A percentile compares a stretch with the other conserved stretches of the same genome.
Evolutionary conservation across 495 filamentous ascomycete genomes (phyloP).

Genomic region (Tuber calosporum): DNA sequence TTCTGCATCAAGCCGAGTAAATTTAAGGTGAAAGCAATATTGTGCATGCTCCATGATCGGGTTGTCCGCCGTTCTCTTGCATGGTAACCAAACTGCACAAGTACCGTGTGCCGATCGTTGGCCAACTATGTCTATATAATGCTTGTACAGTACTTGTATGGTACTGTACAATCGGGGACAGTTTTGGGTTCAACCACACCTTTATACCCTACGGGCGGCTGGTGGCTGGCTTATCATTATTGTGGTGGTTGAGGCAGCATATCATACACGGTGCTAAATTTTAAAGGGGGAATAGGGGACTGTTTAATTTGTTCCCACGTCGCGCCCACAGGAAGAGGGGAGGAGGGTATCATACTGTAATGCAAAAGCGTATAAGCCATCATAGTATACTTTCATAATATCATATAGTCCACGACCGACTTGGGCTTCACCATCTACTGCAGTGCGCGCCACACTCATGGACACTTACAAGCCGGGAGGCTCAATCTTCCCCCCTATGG

Average conservation of each 20-base stretch:
- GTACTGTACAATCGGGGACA: background rate
- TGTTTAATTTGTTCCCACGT: background rate
- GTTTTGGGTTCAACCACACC: background rate
- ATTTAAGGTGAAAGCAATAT: background rate
- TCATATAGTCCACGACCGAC: background rate
- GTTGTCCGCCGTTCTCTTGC: background rate
- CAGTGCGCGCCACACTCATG: background rate
- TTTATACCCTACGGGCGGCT: background rate
- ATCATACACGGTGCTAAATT: background rate
- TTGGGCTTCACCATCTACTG: background rate
- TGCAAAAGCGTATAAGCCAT: too few relatives aligned
- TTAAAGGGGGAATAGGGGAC: background rate
- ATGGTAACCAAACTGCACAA: background rate
- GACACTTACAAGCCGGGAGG: background rate
- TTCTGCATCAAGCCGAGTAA: background rate
- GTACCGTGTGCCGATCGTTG: background rate
- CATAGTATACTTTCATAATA: too few relatives aligned
- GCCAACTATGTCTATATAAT: background rate
- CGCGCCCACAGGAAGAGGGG: background rate
- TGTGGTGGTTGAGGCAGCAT: background rate
- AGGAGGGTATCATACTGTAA: background rate
- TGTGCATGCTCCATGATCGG: background rate
- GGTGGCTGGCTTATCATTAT: background rate
- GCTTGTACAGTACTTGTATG: too few relatives aligned
- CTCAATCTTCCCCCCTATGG: too few relatives aligned